These are phyloP conservation scores for Thermoascus crustaceus DNA, from an alignment of 2,329 filamentous ascomycete genomes.

Conservation along the genomic window DNA sequence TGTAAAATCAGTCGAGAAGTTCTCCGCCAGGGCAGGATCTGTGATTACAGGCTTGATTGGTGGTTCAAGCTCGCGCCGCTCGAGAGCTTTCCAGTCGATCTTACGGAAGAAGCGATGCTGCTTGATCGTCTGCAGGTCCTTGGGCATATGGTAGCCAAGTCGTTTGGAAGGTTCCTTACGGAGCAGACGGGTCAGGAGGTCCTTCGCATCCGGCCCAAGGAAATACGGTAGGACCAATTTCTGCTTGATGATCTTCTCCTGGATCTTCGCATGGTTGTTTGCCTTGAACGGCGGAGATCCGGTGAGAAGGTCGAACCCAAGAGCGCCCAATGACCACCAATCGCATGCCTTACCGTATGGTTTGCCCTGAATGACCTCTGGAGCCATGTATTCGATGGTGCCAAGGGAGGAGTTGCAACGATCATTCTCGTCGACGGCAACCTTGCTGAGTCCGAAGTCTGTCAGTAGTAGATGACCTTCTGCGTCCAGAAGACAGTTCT, in stretches of 20 bases:
- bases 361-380: constrained; percentile 80
- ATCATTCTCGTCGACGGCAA: constrained; percentile 63
- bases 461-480: constrained; percentile 90
- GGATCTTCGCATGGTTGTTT: constrained; percentile 86
- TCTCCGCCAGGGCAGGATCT: constrained; percentile 91
- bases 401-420: constrained; percentile 84
- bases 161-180: constrained; percentile 89
- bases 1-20: constrained; percentile 91
- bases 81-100: constrained; percentile 88
- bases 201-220: constrained; percentile 83
- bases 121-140: constrained; percentile 79
- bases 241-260: constrained; percentile 90
- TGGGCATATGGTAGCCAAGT: constrained; percentile 78
- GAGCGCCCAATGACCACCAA: constrained; percentile 95
- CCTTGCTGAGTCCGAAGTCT: constrained; percentile 95
- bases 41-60: constrained; percentile 92
- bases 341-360: constrained; percentile 92
- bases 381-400: constrained; percentile 98
- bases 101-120: constrained; percentile 93
- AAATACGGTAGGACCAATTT: constrained; percentile 87
- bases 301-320: constrained; percentile 87
- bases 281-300: constrained; percentile 86
- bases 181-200: constrained; percentile 79
- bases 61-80: constrained; percentile 70
- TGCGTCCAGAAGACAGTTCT: constrained; percentile 88